A percentile compares a stretch with the other conserved stretches of the same genome.
These are phyloP conservation scores for Penicillium roqueforti DNA, from an alignment of 495 filamentous ascomycete genomes.

Conservation along the genomic window DNA sequence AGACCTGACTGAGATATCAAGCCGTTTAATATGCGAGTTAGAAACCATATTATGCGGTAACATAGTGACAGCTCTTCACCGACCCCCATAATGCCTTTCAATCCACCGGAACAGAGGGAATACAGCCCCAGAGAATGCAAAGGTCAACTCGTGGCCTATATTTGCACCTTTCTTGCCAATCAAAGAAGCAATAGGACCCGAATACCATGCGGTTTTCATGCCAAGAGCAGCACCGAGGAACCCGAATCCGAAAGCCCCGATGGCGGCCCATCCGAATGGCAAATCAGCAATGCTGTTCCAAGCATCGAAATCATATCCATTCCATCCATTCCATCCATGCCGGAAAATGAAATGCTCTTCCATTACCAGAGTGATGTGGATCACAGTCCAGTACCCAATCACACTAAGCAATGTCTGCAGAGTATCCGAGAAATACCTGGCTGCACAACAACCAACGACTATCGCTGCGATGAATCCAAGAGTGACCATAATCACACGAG, in stretches of 20 bases:
- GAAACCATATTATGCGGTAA: not conserved
- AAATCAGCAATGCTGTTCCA: slow-evolving; percentile 52
- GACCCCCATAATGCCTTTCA: slow-evolving; percentile 18
- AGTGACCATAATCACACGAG: slow-evolving; percentile 27
- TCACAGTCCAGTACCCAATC: slow-evolving; percentile 66
- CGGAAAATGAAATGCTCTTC: slow-evolving; percentile 69
- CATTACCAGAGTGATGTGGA: slow-evolving; percentile 62
- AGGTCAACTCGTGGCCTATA: slow-evolving; percentile 62
- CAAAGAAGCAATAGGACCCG: slow-evolving; percentile 57
- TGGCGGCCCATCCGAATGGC: slow-evolving; percentile 61
- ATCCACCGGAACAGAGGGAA: slow-evolving; percentile 24
- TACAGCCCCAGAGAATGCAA: slow-evolving; percentile 21
- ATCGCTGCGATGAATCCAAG: slow-evolving; percentile 23
- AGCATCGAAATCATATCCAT: slow-evolving; percentile 51
- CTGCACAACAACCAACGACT: slow-evolving; percentile 24
- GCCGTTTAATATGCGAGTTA: not conserved
- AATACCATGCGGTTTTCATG: slow-evolving; percentile 68
- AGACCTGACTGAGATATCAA: slow-evolving; percentile 1
- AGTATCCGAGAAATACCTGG: slow-evolving; percentile 23
- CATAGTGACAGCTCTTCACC: not conserved
- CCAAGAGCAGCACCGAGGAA: slow-evolving; percentile 63
- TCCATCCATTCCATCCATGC: slow-evolving; percentile 52
- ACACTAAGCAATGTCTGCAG: slow-evolving; percentile 27
- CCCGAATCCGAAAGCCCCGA: slow-evolving; percentile 58
- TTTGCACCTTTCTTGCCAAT: slow-evolving; percentile 59